Conservation (phyloP, 2,329 filamentous ascomycete species). For the Trichophyton rubrum region DNA sequence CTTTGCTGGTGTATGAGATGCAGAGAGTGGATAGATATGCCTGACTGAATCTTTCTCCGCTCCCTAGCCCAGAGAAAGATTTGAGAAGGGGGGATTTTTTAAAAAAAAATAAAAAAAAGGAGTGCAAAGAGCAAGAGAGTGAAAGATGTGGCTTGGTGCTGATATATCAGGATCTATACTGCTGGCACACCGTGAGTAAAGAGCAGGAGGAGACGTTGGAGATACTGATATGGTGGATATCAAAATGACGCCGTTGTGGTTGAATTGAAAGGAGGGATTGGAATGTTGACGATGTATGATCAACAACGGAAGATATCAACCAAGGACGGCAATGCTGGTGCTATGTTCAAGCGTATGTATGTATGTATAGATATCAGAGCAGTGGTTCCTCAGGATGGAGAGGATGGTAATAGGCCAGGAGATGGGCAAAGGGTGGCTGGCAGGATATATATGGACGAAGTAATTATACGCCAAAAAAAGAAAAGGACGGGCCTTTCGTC, state of each 20-base stretch:
- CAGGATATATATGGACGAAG: background rate
- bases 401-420: background rate
- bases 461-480: background rate
- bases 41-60: background rate
- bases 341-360: too few relatives aligned
- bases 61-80: slow-evolving; percentile 1
- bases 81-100: background rate
- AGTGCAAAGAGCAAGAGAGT: background rate
- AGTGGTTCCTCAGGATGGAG: background rate
- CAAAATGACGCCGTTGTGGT: background rate
- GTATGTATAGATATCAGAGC: background rate
- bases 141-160: background rate
- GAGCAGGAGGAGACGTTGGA: background rate
- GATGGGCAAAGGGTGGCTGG: background rate
- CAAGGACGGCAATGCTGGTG: background rate
- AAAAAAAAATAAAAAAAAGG: too few relatives aligned
- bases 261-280: background rate
- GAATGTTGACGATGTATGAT: background rate
- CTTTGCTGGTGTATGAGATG: background rate
- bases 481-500: background rate
- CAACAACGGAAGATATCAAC: background rate
- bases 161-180: background rate
- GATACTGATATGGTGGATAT: background rate
- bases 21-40: background rate
- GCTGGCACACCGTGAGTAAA: background rate